Evolutionary conservation across 768 basidiomycete genomes (phyloP).

Genomic region (Obba rivulosa): DNA sequence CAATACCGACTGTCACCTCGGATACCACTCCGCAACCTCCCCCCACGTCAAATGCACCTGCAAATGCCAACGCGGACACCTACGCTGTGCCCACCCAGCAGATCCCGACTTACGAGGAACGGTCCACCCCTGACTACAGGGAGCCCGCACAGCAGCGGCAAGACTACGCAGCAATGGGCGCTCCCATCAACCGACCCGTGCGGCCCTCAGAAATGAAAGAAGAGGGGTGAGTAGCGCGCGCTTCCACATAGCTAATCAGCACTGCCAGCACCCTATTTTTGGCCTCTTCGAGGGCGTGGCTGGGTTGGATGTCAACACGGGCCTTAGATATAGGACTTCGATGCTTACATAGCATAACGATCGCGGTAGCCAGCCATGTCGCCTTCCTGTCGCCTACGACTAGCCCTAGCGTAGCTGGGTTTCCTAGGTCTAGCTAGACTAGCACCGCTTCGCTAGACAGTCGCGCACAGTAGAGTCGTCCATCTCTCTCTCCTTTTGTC

Average conservation of each 20-base stretch:
- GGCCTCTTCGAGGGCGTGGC: neutral
- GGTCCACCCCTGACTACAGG: slow-evolving; percentile 47
- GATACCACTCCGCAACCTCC: slow-evolving; percentile 19
- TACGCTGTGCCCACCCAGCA: slow-evolving; percentile 45
- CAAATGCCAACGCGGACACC: too few relatives aligned
- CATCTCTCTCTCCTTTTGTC: slow-evolving; percentile 52
- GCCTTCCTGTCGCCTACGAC: slow-evolving; percentile 40
- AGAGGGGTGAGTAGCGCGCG: slow-evolving; percentile 79
- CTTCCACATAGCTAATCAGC: slow-evolving; percentile 9
- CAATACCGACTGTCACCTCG: slow-evolving; percentile 6
- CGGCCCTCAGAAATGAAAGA: slow-evolving; percentile 93
- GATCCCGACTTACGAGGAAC: slow-evolving; percentile 76
- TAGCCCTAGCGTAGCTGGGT: slow-evolving; percentile 68
- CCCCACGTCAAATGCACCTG: slow-evolving; percentile 14
- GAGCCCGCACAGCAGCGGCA: slow-evolving; percentile 30
- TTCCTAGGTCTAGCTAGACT: slow-evolving; percentile 76
- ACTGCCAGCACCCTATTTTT: slow-evolving; percentile 7
- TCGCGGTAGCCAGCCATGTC: slow-evolving; percentile 21
- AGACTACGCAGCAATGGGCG: slow-evolving; percentile 31
- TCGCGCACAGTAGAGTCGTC: slow-evolving; percentile 66
- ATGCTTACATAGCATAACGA: slow-evolving; percentile 17
- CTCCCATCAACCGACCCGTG: slow-evolving; percentile 56
- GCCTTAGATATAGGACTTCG: slow-evolving; percentile 17
- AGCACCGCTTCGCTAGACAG: slow-evolving; percentile 42
- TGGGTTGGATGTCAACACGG: slow-evolving; percentile 18